These are phyloP conservation scores for Exophiala calicioides DNA, from an alignment of 2,329 filamentous ascomycete species.

Conservation along the genomic window DNA sequence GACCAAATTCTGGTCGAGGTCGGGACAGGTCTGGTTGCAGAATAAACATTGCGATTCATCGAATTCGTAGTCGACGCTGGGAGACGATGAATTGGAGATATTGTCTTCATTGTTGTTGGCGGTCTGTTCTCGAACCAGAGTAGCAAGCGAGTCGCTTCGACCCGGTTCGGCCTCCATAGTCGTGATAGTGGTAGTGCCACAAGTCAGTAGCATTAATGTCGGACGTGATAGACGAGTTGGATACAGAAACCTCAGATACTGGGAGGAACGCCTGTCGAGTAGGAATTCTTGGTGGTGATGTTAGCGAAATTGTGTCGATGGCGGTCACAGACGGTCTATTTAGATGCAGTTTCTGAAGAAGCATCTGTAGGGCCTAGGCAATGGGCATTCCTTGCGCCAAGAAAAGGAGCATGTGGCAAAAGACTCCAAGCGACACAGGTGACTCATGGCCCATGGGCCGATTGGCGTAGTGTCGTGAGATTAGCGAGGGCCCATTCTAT, in stretches of 20 bases:
- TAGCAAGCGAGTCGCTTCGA: slow-evolving; percentile 1
- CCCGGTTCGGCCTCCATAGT: slow-evolving; percentile 6
- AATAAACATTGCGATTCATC: slow-evolving; percentile 44
- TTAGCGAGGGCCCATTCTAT: too few relatives aligned
- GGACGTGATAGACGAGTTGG: slow-evolving; percentile 1
- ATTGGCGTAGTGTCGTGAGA: too few relatives aligned
- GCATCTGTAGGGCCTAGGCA: too few relatives aligned
- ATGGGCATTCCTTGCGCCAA: too few relatives aligned
- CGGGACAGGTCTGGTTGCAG: slow-evolving; percentile 37
- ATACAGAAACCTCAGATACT: background rate
- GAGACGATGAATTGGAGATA: slow-evolving; percentile 5
- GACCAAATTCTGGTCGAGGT: slow-evolving; percentile 41
- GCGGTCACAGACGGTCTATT: too few relatives aligned
- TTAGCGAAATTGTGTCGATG: background rate
- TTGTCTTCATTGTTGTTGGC: slow-evolving; percentile 10
- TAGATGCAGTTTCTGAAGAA: background rate
- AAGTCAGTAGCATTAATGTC: slow-evolving; percentile 11
- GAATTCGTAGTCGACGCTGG: slow-evolving; percentile 15
- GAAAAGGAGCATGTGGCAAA: too few relatives aligned
- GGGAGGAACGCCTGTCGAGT: background rate
- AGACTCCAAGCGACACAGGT: too few relatives aligned
- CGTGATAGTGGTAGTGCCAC: slow-evolving; percentile 9
- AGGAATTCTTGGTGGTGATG: background rate
- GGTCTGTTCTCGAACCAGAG: slow-evolving; percentile 6
- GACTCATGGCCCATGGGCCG: too few relatives aligned